Evolutionary conservation across 805 yeast genomes (phyloP), one percentile per base, ranked within the genome.

Genomic region (Wickerhamiella shivajii): DNA sequence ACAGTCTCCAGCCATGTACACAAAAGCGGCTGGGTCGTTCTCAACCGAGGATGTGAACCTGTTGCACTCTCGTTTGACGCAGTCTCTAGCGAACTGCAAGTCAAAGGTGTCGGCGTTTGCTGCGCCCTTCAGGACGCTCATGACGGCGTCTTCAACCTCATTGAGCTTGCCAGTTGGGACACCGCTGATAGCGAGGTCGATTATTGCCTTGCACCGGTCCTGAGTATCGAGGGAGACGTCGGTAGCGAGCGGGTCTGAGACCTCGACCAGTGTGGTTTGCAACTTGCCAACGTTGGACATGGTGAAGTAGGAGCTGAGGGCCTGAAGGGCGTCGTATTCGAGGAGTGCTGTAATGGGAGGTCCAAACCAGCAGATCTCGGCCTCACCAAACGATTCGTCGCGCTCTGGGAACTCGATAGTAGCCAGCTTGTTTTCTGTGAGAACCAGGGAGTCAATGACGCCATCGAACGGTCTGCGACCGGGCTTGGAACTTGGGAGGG

Each of bases 381-480:
- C 47, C 46, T 80, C 90, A 23, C 94, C 93, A 54, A 74, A 69
- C 9, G 78, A 63, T 55, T 84, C 96, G 49, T 83, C 94, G 38
- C 71, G 66, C 46, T 90, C 97, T 2, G 97, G 94, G 48, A 90
- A 90, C 38, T 72, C 75, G 17, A 84, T 67, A 3, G 60, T 63
- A 24, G 67, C 63, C 9, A 66, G 55, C 5, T 63, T 49, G 2
- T 59, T 53, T 32, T 65, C 49, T 3, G 45, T 24, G 54, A 64
- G 30, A 51, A 63, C 44, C 6, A 62, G 64, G 41, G 66, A 51
- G 24, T 67, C 67, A 16, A 34, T 32, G 6, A 28, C 34, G 5
- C 9, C 15, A 26, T 11, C 5, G 39, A 44, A 1, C 69, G 63
- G 36, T 83, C 94, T 13, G 83, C 71, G 55, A 85, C 90, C 12